Base-by-base conservation (phyloP, 495 filamentous ascomycete species). In the Penicillium psychrofluorescens region DNA sequence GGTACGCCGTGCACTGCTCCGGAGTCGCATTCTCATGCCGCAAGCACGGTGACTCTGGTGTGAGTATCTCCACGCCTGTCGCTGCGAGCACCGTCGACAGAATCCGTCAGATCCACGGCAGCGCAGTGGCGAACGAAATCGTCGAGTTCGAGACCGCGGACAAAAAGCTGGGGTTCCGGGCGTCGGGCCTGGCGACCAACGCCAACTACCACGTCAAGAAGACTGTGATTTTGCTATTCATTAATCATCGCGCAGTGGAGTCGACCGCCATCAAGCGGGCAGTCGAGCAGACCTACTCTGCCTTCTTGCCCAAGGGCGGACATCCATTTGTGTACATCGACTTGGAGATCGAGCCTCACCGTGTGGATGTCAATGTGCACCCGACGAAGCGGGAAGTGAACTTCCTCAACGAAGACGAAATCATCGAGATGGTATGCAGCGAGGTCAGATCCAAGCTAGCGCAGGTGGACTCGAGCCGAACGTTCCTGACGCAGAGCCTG, bases 341-440 rank as follows among this genome's bases (percentile, higher is more conserved):
- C 53, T 72, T 99, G 1, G 88, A 95, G 44, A 91, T 99, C 48
- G 90, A 97, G 46, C 92, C 94, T 8, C 79, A 86, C 33, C 79
- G 90, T 11, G 88, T 99, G 3, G 94, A 99, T 62, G 94, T 99
- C 55, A 99, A 99, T 55, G 83, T 99, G 0, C 94, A 99, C 59
- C 94, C 94, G 5, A 97, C 94, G 2, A 99, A 99, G 60, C 78
- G 91, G 40, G 94, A 99, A 61, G 94, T 99, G 28, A 95, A 97
- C 58, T 97, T 99, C 59, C 75, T 99, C 4, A 95, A 97, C 49
- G 94, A 99, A 59, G 94, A 97, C 52, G 92, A 97, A 51, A 95
- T 97, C 42, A 85, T 95, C 46, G 88, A 95, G 54, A 78, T 75
- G 37, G 83, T 99, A 28, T 95, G 89, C 66, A 77, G 81, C 46